Conservation (phyloP, 371 early-diverging fungal species). For the Polyrhizophydium stewartii region DNA sequence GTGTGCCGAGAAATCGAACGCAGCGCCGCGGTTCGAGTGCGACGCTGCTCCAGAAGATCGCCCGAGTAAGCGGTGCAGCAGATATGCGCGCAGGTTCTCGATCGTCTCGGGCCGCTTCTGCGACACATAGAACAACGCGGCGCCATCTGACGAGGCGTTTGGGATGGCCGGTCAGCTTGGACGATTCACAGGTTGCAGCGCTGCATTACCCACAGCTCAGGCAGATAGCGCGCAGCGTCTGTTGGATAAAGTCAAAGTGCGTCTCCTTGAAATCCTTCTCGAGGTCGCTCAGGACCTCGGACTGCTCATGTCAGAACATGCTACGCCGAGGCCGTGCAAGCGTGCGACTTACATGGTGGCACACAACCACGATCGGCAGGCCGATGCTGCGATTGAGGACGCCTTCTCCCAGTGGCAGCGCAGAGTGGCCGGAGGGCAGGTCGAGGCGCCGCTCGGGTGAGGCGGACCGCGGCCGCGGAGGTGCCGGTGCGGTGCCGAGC, state of each 20-base stretch:
- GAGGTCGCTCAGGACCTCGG: neutral
- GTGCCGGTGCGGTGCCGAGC: neutral
- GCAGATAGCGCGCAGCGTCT: constrained; percentile 82
- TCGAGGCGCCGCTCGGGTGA: too few species aligned
- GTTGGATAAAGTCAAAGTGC: constrained; percentile 93
- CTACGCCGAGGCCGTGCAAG: too few species aligned
- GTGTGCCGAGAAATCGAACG: constrained; percentile 57
- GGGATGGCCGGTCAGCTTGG: neutral
- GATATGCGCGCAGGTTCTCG: constrained; percentile 71
- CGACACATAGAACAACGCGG: constrained; percentile 86
- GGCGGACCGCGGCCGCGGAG: too few species aligned
- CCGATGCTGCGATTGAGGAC: constrained; percentile 79
- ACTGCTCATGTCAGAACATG: neutral
- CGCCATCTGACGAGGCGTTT: constrained; percentile 64
- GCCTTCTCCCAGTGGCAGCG: constrained; percentile 77
- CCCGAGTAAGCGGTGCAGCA: constrained; percentile 66
- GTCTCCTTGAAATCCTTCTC: constrained; percentile 79
- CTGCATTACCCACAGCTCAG: constrained; percentile 71
- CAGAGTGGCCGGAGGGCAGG: too few species aligned
- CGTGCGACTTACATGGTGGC: constrained; percentile 76
- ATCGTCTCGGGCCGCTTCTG: constrained; percentile 74
- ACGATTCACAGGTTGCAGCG: neutral
- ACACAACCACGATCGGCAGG: constrained; percentile 83
- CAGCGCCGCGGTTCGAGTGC: too few species aligned
- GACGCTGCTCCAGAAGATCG: constrained; percentile 6